These are phyloP conservation scores for Cucurbita ficifolia DNA, from an alignment of 306 rosid genomes.

Conservation along the genomic window DNA sequence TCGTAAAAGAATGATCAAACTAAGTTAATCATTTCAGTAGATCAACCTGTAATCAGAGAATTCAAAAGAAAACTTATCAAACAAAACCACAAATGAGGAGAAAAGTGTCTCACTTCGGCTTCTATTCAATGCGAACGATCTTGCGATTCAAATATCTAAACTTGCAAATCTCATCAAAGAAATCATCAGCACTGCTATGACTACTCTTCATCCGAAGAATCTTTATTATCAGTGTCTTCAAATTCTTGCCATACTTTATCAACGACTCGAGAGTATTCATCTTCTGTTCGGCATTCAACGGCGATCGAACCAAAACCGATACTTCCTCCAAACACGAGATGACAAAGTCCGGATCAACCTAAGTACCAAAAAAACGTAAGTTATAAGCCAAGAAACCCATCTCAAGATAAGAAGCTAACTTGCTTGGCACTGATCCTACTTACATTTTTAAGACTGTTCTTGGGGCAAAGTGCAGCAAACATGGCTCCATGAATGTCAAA, in stretches of 20 bases:
- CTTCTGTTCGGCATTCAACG: slow-evolving; percentile 89
- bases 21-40: slow-evolving; percentile 1
- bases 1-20: neutral
- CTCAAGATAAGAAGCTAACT: neutral
- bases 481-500: slow-evolving; percentile 94
- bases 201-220: slow-evolving; percentile 87
- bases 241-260: slow-evolving; percentile 51
- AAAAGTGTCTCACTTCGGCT: neutral
- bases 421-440: slow-evolving; percentile 1
- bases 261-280: slow-evolving; percentile 79
- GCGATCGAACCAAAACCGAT: slow-evolving; percentile 67
- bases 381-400: neutral
- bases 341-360: slow-evolving; percentile 66
- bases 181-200: slow-evolving; percentile 79
- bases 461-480: slow-evolving; percentile 98
- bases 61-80: neutral
- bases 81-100: neutral
- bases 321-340: slow-evolving; percentile 83
- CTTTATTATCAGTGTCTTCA: slow-evolving; percentile 62
- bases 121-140: slow-evolving; percentile 64
- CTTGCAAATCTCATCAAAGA: slow-evolving; percentile 81
- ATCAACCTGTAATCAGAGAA: slow-evolving; percentile 2
- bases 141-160: slow-evolving; percentile 43
- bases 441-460: slow-evolving; percentile 74
- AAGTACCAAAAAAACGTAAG: neutral